A percentile compares a stretch with the other conserved stretches of the same genome.
Conservation (phyloP, 768 basidiomycete species). For the Scleroderma bovista region DNA sequence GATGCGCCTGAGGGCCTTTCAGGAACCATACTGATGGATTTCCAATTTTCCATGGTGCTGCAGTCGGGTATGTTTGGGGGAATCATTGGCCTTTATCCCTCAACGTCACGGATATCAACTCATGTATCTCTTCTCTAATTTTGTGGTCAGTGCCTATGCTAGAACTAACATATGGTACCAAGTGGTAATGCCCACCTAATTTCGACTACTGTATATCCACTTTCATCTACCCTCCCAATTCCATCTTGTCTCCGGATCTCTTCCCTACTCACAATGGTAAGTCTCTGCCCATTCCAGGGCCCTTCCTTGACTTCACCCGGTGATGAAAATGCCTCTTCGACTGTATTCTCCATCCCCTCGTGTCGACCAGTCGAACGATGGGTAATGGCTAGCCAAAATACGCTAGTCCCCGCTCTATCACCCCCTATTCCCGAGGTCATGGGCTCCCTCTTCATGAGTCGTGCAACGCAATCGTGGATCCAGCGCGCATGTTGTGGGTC, state of each 20-base stretch:
- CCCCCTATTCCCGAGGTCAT: background rate
- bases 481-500: constrained; percentile 62
- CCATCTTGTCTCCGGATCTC: constrained; percentile 46
- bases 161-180: too few relatives aligned
- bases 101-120: too few relatives aligned
- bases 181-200: constrained; percentile 54
- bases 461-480: constrained; percentile 59
- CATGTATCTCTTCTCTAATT: too few relatives aligned
- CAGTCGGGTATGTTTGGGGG: too few relatives aligned
- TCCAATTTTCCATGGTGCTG: too few relatives aligned
- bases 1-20: too few relatives aligned
- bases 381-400: constrained; percentile 73
- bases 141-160: too few relatives aligned
- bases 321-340: constrained; percentile 48
- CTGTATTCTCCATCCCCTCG: constrained; percentile 50
- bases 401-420: constrained; percentile 26
- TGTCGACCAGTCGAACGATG: constrained; percentile 61
- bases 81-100: too few relatives aligned
- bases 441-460: constrained; percentile 32
- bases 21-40: too few relatives aligned
- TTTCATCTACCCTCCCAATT: constrained; percentile 64
- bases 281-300: constrained; percentile 9
- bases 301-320: background rate
- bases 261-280: constrained; percentile 46
- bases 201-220: constrained; percentile 60